Evolutionary conservation across 1,284 basidiomycete genomes (phyloP), one percentile per base, ranked within the genome.

Genomic region (Melanopsichium pennsylvanicum): DNA sequence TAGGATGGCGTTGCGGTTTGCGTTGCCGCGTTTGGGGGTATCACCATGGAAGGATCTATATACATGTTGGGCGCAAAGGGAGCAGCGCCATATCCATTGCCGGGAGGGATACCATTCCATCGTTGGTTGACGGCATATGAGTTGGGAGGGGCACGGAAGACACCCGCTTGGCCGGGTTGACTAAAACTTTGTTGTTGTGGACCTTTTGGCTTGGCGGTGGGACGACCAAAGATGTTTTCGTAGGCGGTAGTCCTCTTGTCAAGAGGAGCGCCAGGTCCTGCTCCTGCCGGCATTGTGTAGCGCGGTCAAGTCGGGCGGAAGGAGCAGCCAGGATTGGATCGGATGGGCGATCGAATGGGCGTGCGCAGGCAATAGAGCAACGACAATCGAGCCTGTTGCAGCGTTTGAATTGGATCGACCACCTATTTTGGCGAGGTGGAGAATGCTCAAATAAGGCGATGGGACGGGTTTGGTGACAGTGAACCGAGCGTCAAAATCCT

Each of bases 151-250:
- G 49, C 58, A 26, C 64, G 64, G 16, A 61, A 68, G 22, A 33
- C 41, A 35, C 27, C 41, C 15, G 47, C 37, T 12, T 41, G 50
- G 38, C 19, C 44, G 12, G 42, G 50, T n/a, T 35, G 54, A 19
- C 35, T 48, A 23, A 51, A 58, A n/a, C 39, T 47, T 21, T 58
- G 59, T 7, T 54, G 66, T 38, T 69, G 66, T 16, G 72, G 75
- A 4, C 70, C 72, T 42, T 72, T 74, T 11, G 74, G 75, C 34
- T 72, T 74, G 11, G 74, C 72, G 7, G 69, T 60, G 13, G 75
- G 75, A n/a, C 75, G 55, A 23, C 75, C 75, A 45, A 78, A 78
- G 62, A 78, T 78, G 63, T 69, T 76, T 47, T 78, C 74, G 54
- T 76, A 78, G 34, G 75, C 75, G 26, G 72, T 73, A 18, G 75